A percentile compares a stretch with the other conserved stretches of the same genome.
phyloP scores from a whole-genome alignment of 1,284 basidiomycete species.

The Gymnopus androsaceus region DNA sequence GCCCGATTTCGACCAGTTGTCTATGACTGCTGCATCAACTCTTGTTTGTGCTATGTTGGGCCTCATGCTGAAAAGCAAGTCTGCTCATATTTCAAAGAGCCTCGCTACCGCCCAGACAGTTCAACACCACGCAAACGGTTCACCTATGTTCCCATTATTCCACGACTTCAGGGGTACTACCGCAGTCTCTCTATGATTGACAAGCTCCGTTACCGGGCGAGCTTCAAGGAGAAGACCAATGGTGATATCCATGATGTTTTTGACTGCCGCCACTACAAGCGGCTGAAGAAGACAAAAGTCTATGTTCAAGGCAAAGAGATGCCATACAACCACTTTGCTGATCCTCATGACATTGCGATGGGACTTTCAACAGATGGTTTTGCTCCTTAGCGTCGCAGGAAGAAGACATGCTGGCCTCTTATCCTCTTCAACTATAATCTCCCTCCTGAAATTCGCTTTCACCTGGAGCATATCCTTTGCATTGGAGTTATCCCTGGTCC shows the following conservation, averaged over 20 bases:
- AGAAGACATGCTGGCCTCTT: slow-evolving; percentile 35
- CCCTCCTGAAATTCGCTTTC: slow-evolving; percentile 32
- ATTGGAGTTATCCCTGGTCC: slow-evolving; percentile 40
- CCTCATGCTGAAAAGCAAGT: slow-evolving; percentile 18
- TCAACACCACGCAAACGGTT: slow-evolving; percentile 26
- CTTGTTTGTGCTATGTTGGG: slow-evolving; percentile 32
- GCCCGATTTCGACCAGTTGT: slow-evolving; percentile 29
- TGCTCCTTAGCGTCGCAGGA: slow-evolving; percentile 27
- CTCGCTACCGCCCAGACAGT: slow-evolving; percentile 24
- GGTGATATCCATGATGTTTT: background rate
- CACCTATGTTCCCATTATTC: slow-evolving; percentile 31
- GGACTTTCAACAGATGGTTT: slow-evolving; percentile 27
- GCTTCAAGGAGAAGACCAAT: background rate
- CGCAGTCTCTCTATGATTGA: slow-evolving; percentile 12
- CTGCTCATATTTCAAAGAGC: slow-evolving; percentile 33
- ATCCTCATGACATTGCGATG: slow-evolving; percentile 23
- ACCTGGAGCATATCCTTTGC: slow-evolving; percentile 31
- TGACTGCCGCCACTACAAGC: slow-evolving; percentile 12
- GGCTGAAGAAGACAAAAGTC: slow-evolving; percentile 4
- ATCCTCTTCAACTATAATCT: slow-evolving; percentile 36
- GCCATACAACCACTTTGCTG: slow-evolving; percentile 5
- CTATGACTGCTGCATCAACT: slow-evolving; percentile 36
- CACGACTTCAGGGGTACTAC: slow-evolving; percentile 25
- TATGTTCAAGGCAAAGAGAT: background rate
- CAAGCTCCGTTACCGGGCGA: slow-evolving; percentile 10